Percentiles rank a stretch among this genome's conserved stretches.
phyloP scores from a whole-genome alignment of 73 alveolate species.

The Paramecium pentaurelia region DNA sequence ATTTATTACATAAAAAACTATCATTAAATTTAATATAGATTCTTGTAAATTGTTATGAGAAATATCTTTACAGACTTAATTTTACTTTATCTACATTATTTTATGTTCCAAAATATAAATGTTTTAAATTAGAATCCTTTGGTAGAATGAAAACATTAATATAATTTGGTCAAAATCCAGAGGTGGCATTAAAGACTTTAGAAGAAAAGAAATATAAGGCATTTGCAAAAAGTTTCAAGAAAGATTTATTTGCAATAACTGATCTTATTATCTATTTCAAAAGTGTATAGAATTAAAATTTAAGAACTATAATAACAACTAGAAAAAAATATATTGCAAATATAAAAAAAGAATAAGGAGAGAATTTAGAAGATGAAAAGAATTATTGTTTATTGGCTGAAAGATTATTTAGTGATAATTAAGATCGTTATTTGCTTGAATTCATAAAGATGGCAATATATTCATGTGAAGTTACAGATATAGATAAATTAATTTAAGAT shows the following conservation, averaged over 20 bases:
- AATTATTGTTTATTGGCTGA: background rate
- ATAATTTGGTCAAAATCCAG: background rate
- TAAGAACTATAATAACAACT: background rate
- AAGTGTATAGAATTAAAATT: background rate
- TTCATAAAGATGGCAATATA: background rate
- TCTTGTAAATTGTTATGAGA: background rate
- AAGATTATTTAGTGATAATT: background rate
- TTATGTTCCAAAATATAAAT: background rate
- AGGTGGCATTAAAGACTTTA: background rate
- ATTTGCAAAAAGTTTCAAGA: background rate
- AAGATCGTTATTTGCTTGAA: background rate
- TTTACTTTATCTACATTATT: background rate
- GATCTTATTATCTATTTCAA: background rate
- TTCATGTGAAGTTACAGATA: background rate
- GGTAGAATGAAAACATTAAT: background rate
- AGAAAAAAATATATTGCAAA: background rate
- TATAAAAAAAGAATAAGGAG: background rate
- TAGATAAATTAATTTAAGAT: background rate
- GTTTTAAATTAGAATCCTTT: background rate
- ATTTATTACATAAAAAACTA: background rate
- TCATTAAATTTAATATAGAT: background rate
- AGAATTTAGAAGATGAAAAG: background rate
- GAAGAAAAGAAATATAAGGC: background rate
- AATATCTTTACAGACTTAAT: background rate
- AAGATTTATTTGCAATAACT: background rate